A percentile compares a stretch with the other conserved stretches of the same genome.
Conservation (phyloP, 805 yeast genomes). For the Nakazawaea peltata region DNA sequence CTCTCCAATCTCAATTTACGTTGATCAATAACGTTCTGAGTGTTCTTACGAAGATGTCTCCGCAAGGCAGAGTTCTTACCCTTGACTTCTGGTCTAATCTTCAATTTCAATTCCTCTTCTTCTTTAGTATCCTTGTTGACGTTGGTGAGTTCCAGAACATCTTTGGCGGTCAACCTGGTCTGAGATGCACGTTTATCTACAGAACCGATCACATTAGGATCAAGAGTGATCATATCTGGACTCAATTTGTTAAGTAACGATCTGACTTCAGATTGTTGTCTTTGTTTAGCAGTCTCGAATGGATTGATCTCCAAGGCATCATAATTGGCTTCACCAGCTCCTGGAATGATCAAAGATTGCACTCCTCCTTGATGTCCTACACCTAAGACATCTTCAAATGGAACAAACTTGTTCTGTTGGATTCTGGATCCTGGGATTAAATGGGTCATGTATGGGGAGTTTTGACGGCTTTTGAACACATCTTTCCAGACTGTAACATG, state of each 20-base stretch:
- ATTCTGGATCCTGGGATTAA: conserved; percentile 70
- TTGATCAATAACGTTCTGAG: conserved; percentile 78
- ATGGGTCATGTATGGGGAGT: conserved; percentile 89
- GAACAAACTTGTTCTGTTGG: conserved; percentile 67
- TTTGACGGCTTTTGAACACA: conserved; percentile 57
- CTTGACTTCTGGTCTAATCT: conserved; percentile 59
- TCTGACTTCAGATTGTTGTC: conserved; percentile 90
- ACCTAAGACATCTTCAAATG: conserved; percentile 94
- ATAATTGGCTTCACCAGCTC: conserved; percentile 96
- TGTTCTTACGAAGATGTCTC: conserved; percentile 73
- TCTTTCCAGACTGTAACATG: conserved; percentile 95
- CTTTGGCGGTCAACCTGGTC: conserved; percentile 56
- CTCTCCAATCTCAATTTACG: conserved; percentile 71
- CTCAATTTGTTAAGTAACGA: conserved; percentile 77
- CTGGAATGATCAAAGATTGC: conserved; percentile 86
- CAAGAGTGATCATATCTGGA: conserved; percentile 88
- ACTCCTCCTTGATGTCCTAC: conserved; percentile 76
- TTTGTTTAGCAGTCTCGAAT: conserved; percentile 81
- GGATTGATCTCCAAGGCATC: conserved; percentile 94
- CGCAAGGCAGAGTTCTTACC: conserved; percentile 82
- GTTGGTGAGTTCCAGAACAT: conserved; percentile 35
- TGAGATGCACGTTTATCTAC: conserved; percentile 65
- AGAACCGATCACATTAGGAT: conserved; percentile 80
- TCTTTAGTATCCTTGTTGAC: conserved; percentile 24
- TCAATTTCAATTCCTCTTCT: conserved; percentile 41